Percentiles rank a stretch among this genome's conserved stretches.
Conservation (phyloP, 148 eudicot species). For the Vaccinium corymbosum region DNA sequence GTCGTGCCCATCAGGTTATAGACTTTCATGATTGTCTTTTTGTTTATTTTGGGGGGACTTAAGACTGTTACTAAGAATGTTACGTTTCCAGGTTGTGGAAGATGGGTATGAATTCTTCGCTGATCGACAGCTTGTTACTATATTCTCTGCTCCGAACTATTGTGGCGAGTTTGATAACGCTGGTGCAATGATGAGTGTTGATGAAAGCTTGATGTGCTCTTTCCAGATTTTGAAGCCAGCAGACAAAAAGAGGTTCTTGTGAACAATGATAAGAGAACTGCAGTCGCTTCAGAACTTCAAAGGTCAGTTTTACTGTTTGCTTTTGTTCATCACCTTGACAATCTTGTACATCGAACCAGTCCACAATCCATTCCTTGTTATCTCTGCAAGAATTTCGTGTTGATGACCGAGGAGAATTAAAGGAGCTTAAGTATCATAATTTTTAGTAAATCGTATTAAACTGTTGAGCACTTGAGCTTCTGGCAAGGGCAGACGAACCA, state of each 20-base stretch:
- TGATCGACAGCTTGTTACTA: conserved; percentile 67
- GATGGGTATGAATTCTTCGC: conserved; percentile 80
- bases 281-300: conserved; percentile 16
- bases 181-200: conserved; percentile 80
- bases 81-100: conserved; percentile 54
- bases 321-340: not conserved
- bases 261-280: conserved; percentile 25
- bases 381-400: not conserved
- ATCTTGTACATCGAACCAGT: not conserved
- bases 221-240: conserved; percentile 72
- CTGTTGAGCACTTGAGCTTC: too few relatives aligned
- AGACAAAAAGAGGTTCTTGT: conserved; percentile 50
- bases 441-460: not conserved
- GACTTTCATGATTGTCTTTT: not conserved
- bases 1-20: conserved; percentile 71
- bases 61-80: conserved; percentile 12
- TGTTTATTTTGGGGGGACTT: not conserved
- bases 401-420: not conserved
- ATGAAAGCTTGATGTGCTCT: conserved; percentile 74
- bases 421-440: not conserved
- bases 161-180: conserved; percentile 79
- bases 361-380: not conserved
- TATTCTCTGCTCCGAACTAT: conserved; percentile 71
- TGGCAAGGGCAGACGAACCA: not conserved
- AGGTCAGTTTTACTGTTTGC: conserved; percentile 15